Conservation (phyloP, 2,329 filamentous ascomycete species). For the Thelonectria olida region DNA sequence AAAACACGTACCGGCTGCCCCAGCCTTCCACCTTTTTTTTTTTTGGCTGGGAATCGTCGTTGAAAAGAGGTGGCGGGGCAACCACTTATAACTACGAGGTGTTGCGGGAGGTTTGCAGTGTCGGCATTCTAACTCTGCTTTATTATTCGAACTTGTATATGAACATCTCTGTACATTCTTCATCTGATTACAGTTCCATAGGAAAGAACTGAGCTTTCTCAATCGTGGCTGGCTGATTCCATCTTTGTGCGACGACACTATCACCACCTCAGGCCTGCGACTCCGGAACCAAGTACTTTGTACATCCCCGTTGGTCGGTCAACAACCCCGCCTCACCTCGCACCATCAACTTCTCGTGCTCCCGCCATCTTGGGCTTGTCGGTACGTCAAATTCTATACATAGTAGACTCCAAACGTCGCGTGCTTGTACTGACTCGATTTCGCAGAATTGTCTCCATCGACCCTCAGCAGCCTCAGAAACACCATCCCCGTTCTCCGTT, state of each 20-base stretch:
- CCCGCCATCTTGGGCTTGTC: not conserved
- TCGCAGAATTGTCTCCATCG: no score
- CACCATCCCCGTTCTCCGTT: no score
- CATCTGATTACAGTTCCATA: no score
- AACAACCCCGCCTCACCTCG: constrained; percentile 8
- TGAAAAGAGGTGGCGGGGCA: constrained; percentile 59
- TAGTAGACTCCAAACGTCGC: not conserved
- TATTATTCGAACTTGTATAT: not conserved
- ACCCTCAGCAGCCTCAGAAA: no score
- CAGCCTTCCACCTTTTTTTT: constrained; percentile 46
- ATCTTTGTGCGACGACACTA: no score
- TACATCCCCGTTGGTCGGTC: constrained; percentile 18
- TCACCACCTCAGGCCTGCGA: not conserved
- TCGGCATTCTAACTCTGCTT: constrained; percentile 25
- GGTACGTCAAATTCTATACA: constrained; percentile 12
- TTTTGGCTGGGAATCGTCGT: constrained; percentile 2
- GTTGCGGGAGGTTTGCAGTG: constrained; percentile 13
- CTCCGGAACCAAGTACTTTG: not conserved
- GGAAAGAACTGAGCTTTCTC: no score
- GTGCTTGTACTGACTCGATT: not conserved
- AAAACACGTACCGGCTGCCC: constrained; percentile 18
- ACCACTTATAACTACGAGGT: constrained; percentile 51
- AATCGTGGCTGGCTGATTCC: no score
- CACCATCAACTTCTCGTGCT: constrained; percentile 10
- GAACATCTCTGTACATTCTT: not conserved